These are phyloP conservation scores for Phytophthora citrophthora DNA, from an alignment of 352 stramenopile genomes.

Conservation along the genomic window DNA sequence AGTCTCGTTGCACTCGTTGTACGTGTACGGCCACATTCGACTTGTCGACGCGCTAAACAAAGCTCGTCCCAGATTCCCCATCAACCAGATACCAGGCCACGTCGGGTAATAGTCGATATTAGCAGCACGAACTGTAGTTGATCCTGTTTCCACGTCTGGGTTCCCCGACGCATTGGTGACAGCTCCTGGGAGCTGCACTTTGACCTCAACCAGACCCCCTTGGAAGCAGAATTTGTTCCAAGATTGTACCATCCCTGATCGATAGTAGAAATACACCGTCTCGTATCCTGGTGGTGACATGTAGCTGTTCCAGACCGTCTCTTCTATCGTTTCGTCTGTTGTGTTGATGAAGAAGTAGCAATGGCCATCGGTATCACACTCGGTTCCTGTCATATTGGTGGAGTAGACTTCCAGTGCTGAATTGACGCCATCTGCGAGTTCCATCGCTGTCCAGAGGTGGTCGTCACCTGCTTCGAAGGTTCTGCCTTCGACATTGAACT, in stretches of 20 bases:
- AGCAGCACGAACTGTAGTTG: slow-evolving; percentile 13
- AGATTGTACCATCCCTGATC: slow-evolving; percentile 83
- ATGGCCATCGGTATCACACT: slow-evolving; percentile 16
- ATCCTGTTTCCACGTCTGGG: slow-evolving; percentile 46
- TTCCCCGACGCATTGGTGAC: slow-evolving; percentile 46
- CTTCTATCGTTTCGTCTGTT: slow-evolving; percentile 44
- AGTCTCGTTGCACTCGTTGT: slow-evolving; percentile 88
- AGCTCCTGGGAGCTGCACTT: slow-evolving; percentile 85
- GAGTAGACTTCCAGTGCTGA: slow-evolving; percentile 63
- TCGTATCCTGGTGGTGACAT: slow-evolving; percentile 53
- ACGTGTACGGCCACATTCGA: slow-evolving; percentile 96
- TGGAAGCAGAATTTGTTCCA: slow-evolving; percentile 96
- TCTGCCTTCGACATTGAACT: slow-evolving; percentile 69
- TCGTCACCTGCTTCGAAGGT: slow-evolving; percentile 93
- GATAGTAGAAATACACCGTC: slow-evolving; percentile 46
- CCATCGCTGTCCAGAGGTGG: slow-evolving; percentile 92
- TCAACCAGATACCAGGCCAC: slow-evolving; percentile 96
- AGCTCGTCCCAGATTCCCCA: slow-evolving; percentile 94
- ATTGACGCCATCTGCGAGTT: slow-evolving; percentile 69
- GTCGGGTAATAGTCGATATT: slow-evolving; percentile 56
- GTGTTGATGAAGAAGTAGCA: slow-evolving; percentile 73
- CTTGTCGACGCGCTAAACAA: slow-evolving; percentile 94
- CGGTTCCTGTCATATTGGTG: slow-evolving; percentile 53
- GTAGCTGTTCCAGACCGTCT: slow-evolving; percentile 70
- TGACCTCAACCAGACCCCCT: slow-evolving; percentile 91